Percentiles rank a stretch among this genome's conserved stretches.
These are phyloP conservation scores for Dalbergia cultrata DNA, from an alignment of 306 rosid genomes.

Conservation along the genomic window DNA sequence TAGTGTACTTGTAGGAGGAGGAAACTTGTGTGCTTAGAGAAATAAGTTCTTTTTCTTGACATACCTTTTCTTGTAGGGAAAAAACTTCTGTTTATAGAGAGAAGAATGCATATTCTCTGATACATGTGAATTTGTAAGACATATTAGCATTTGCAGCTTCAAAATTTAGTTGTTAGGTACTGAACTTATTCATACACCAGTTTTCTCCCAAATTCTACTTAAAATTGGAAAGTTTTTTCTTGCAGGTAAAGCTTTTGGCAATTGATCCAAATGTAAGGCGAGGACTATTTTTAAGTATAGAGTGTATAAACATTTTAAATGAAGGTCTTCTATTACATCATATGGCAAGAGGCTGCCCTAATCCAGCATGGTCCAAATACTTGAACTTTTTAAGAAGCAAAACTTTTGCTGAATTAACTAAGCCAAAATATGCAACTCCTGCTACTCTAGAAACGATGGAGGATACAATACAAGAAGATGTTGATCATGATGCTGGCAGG, in stretches of 20 bases:
- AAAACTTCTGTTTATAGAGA: constrained; percentile 14
- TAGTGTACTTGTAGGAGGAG: constrained; percentile 18
- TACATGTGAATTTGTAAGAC: neutral
- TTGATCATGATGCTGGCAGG: constrained; percentile 50
- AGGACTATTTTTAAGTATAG: constrained; percentile 71
- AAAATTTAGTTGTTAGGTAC: constrained; percentile 8
- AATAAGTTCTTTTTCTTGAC: neutral
- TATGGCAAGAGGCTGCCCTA: constrained; percentile 82
- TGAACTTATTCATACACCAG: constrained; percentile 21
- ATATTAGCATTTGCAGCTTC: constrained; percentile 30
- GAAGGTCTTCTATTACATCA: constrained; percentile 92
- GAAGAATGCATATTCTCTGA: constrained; percentile 12
- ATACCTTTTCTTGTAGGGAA: constrained; percentile 18
- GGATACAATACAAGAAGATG: constrained; percentile 52
- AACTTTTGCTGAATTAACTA: constrained; percentile 79
- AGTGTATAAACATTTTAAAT: constrained; percentile 83
- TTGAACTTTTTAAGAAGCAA: constrained; percentile 87
- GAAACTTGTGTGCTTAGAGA: constrained; percentile 21
- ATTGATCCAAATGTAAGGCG: constrained; percentile 67
- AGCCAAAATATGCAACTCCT: constrained; percentile 72
- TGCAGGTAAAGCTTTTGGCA: constrained; percentile 77
- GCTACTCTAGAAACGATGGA: constrained; percentile 72
- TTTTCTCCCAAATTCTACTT: constrained; percentile 12
- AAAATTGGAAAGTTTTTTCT: constrained; percentile 37
- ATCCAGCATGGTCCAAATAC: constrained; percentile 86